Evolutionary conservation across 2,329 filamentous ascomycete species (phyloP).

Genomic region (Bipolaris sorokiniana): DNA sequence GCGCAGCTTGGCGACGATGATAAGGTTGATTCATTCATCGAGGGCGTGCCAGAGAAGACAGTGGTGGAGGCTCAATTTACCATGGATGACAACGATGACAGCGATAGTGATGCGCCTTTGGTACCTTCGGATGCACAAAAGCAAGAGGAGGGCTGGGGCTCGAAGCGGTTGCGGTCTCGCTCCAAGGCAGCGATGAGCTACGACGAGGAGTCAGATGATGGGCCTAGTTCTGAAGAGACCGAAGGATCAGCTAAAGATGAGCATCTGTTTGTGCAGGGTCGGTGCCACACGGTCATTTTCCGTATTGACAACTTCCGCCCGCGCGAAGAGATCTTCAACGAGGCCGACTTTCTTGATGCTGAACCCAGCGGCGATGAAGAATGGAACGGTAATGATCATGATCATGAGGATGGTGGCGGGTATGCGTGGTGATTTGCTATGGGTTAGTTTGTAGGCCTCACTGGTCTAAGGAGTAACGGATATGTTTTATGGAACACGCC

Average conservation of each 20-base stretch:
- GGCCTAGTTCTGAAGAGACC: constrained; percentile 30
- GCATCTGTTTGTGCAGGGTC: constrained; percentile 64
- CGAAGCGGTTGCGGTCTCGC: constrained; percentile 41
- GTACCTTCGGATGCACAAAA: constrained; percentile 24
- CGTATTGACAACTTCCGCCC: constrained; percentile 78
- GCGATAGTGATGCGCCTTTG: constrained; percentile 40
- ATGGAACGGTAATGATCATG: constrained; percentile 62
- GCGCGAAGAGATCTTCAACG: constrained; percentile 69
- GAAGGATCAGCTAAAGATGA: constrained; percentile 23
- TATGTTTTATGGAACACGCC: neutral
- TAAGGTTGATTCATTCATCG: constrained; percentile 35
- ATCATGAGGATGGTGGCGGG: constrained; percentile 50
- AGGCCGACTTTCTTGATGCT: constrained; percentile 73
- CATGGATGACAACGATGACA: constrained; percentile 16
- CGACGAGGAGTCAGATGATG: constrained; percentile 39
- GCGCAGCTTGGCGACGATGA: constrained; percentile 12
- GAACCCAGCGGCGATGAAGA: constrained; percentile 65
- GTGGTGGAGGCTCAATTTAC: neutral
- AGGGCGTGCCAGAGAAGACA: constrained; percentile 20
- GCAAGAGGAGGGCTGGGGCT: constrained; percentile 37
- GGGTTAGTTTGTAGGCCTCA: neutral
- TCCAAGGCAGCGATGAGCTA: constrained; percentile 33
- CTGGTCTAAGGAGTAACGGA: neutral
- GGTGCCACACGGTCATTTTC: constrained; percentile 73
- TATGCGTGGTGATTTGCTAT: constrained; percentile 35